Conservation (phyloP, 164 flowering plant genomes). For the Vitis riparia region DNA sequence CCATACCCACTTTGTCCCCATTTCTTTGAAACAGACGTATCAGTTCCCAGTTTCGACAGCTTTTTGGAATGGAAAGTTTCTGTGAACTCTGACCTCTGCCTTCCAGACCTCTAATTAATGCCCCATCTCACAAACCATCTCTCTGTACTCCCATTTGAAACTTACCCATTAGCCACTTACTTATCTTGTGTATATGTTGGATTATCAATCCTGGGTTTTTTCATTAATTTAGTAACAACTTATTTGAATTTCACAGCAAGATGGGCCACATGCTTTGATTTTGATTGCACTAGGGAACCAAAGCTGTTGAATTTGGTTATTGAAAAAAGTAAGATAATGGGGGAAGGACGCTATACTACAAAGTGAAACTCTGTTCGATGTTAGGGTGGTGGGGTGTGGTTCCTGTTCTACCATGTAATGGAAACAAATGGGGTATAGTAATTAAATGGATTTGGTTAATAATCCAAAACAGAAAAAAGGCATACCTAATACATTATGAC, state of each 20-base stretch:
- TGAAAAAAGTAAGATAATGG: neutral
- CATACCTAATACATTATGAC: slow-evolving; percentile 5
- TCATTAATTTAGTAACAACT: no score
- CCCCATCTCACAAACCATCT: no score
- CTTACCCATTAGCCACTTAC: no score
- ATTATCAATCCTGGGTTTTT: no score
- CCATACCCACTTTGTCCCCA: neutral
- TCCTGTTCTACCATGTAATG: slow-evolving; percentile 3
- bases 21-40: slow-evolving; percentile 17
- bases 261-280: no score
- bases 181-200: no score
- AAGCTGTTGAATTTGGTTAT: neutral
- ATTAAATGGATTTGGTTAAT: neutral
- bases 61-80: neutral
- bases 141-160: no score
- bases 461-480: slow-evolving; percentile 1
- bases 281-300: no score
- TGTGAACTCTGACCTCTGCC: no score
- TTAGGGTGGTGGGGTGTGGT: slow-evolving; percentile 14
- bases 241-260: no score
- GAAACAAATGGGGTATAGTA: slow-evolving; percentile 7
- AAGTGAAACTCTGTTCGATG: slow-evolving; percentile 12
- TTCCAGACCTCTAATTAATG: no score
- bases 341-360: slow-evolving; percentile 8
- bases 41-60: neutral